Conservation (phyloP, 2,329 filamentous ascomycete genomes). For the Sporothrix protearum region DNA sequence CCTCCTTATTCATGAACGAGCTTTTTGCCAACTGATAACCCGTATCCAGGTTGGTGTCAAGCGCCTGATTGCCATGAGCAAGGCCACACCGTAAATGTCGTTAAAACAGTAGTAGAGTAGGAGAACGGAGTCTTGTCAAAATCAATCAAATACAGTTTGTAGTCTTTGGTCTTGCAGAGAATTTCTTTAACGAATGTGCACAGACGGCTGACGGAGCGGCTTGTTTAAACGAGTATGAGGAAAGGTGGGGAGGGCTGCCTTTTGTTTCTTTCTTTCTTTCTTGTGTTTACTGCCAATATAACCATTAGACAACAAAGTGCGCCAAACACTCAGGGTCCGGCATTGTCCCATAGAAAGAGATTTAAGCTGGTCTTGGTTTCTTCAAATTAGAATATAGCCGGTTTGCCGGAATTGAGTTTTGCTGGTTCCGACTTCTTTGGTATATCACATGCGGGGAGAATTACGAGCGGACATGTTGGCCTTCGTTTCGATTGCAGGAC, state of each 20-base stretch:
- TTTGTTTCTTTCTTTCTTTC: too few species aligned
- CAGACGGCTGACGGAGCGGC: not conserved
- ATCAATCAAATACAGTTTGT: not conserved
- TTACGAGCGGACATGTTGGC: not conserved
- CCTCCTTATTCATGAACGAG: not conserved
- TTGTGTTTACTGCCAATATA: not conserved
- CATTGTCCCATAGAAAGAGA: not conserved
- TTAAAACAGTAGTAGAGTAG: not conserved
- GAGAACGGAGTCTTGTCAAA: not conserved
- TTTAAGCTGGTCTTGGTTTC: not conserved
- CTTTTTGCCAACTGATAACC: not conserved
- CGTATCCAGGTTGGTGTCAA: slow-evolving; percentile 23
- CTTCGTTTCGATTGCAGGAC: not conserved
- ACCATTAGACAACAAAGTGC: not conserved
- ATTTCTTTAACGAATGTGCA: not conserved
- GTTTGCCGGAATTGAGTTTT: not conserved
- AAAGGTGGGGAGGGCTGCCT: too few species aligned
- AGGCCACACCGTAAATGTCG: slow-evolving; percentile 49
- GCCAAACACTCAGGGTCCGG: not conserved
- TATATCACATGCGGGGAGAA: not conserved
- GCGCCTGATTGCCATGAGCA: slow-evolving; percentile 64
- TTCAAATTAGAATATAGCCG: not conserved
- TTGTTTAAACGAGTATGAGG: too few species aligned
- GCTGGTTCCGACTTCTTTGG: not conserved
- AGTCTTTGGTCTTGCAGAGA: not conserved